Base-by-base conservation (phyloP, 148 eudicot species). In the Silene latifolia region DNA sequence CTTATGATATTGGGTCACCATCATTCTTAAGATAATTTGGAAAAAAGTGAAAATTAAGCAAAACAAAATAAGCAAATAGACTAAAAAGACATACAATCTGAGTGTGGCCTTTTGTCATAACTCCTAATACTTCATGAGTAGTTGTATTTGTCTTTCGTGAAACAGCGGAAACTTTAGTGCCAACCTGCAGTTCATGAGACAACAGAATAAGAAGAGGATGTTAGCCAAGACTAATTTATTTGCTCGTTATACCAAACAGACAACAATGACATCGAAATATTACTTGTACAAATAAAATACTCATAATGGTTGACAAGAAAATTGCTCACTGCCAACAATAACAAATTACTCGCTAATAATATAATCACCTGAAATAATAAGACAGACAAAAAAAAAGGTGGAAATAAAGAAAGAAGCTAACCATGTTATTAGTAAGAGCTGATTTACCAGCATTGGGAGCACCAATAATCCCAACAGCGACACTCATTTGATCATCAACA, bases 361-460 rank as follows among this genome's bases (percentile, higher is more conserved):
- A 48, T 48, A 2, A 48, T 48, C 25, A 54, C 11, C 29, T 24
- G 2, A 70, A 56, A 42, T 6, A 56, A 42, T 6, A 54, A 13
- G 39, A 61, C 1, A 61, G 1, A n/a, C n/a, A n/a, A 17, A 39
- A 63, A 21, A 15, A 72, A 18, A 11, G 42, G 7, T 8, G 25
- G 44, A 39, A 39, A 39, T 39, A 27, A 67, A 20, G 39, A 53
- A 47, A 65, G 27, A 68, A 57, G 64, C 86, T 76, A 54, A 92
- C 99, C 96, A 95, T 92, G 86, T 11, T 85, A 82, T 94, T 94
- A 23, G 98, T 90, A 24, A 94, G 80, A 10, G 97, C 90, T 19
- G 98, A 94, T 78, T 94, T 94, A 29, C 97, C 98, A 67, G 98
- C 98, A 86, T 94, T 94, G 3, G 99, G 98, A 78, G 98, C 97